Evolutionary conservation across 306 rosid genomes (phyloP).

Genomic region (Alnus glutinosa): DNA sequence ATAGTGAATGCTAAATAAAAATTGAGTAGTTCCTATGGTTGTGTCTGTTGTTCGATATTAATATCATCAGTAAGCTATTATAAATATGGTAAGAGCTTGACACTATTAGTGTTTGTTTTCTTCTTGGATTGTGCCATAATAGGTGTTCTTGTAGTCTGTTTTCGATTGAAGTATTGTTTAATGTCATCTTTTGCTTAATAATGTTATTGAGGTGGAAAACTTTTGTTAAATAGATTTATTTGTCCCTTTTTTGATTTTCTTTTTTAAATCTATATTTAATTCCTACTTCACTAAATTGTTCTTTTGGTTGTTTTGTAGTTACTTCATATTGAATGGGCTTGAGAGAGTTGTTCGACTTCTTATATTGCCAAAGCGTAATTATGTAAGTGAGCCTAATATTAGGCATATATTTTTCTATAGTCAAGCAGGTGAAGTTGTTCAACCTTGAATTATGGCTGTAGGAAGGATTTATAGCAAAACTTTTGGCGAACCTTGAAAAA

Average conservation of each 20-base stretch:
- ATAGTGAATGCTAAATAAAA: no score
- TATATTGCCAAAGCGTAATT: slow-evolving; percentile 83
- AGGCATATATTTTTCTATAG: not conserved
- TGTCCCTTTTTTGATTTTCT: slow-evolving; percentile 2
- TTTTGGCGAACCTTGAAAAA: slow-evolving; percentile 7
- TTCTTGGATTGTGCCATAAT: not conserved
- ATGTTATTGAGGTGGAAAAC: not conserved
- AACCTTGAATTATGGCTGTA: slow-evolving; percentile 16
- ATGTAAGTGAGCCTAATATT: slow-evolving; percentile 53
- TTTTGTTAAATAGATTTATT: not conserved
- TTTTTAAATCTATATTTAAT: not conserved
- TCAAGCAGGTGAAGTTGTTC: slow-evolving; percentile 20
- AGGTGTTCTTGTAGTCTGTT: not conserved
- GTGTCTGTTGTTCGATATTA: no score
- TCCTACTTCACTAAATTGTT: slow-evolving; percentile 18
- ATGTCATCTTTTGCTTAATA: not conserved
- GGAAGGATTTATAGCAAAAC: not conserved
- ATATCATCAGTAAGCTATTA: not conserved
- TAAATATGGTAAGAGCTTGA: not conserved
- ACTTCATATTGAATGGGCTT: slow-evolving; percentile 86
- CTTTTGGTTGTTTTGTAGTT: slow-evolving; percentile 46
- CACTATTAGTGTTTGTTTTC: not conserved
- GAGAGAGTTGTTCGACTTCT: slow-evolving; percentile 86
- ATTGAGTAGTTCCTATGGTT: no score
- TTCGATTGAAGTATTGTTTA: not conserved